phyloP scores from a whole-genome alignment of 192 early-diverging fungal genomes.

The Backusella mclennaniae region DNA sequence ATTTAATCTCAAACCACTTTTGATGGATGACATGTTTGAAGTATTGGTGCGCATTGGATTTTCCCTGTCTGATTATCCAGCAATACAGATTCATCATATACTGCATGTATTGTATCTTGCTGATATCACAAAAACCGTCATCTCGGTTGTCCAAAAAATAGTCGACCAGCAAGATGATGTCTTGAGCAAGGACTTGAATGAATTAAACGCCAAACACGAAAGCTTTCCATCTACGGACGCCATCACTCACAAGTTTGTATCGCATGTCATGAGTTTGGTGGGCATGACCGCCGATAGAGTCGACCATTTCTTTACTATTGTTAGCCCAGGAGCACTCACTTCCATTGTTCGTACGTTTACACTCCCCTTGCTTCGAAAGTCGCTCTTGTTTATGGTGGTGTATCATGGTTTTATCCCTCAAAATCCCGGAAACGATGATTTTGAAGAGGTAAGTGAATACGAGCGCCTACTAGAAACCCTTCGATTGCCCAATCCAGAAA shows the following conservation, averaged over 20 bases:
- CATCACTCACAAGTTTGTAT: conserved; percentile 8
- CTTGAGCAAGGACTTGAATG: background rate
- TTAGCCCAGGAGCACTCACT: background rate
- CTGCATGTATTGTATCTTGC: conserved; percentile 63
- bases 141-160: conserved; percentile 47
- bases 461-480: conserved; percentile 67
- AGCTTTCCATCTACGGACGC: background rate
- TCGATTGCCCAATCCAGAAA: conserved; percentile 65
- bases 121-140: conserved; percentile 67
- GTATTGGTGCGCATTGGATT: conserved; percentile 63
- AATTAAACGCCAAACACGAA: background rate
- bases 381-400: conserved; percentile 61
- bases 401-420: conserved; percentile 61
- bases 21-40: conserved; percentile 71
- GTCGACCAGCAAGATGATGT: background rate
- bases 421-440: conserved; percentile 34
- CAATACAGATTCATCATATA: conserved; percentile 61
- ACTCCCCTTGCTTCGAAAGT: conserved; percentile 75
- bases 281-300: conserved; percentile 7
- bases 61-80: conserved; percentile 15
- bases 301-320: conserved; percentile 18
- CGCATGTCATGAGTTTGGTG: conserved; percentile 3
- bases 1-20: conserved; percentile 48
- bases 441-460: conserved; percentile 52
- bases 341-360: conserved; percentile 46